Conservation (phyloP, 345 rosid species). For the Eucalyptus regnans region DNA sequence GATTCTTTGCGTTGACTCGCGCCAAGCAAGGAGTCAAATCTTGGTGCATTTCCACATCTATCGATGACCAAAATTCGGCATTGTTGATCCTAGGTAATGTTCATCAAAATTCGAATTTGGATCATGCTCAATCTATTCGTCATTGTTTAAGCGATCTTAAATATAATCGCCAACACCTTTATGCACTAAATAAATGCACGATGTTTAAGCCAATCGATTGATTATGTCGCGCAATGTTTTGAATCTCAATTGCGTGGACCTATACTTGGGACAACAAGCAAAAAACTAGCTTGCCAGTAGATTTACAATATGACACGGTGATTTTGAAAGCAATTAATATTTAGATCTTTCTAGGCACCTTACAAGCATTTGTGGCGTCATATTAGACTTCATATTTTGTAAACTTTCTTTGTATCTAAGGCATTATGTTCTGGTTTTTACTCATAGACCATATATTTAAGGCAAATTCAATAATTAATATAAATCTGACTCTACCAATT, state of each 20-base stretch:
- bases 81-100: not conserved
- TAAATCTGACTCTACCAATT: not conserved
- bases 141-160: not conserved
- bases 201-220: not conserved
- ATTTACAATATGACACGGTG: not conserved
- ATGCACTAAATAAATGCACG: not conserved
- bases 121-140: not conserved
- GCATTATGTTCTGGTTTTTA: not conserved
- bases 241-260: rapidly evolving
- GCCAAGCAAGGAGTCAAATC: not conserved
- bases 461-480: not conserved
- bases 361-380: not conserved
- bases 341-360: not conserved
- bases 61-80: not conserved
- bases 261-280: not conserved
- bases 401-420: not conserved
- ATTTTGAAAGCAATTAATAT: not conserved
- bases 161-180: not conserved
- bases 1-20: not conserved
- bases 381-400: not conserved
- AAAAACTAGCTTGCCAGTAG: not conserved
- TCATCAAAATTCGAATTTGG: not conserved
- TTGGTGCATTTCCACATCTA: not conserved
- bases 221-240: not conserved
- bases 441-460: not conserved